Percentiles rank a stretch among this genome's conserved stretches.
Evolutionary conservation across 192 early-diverging fungal genomes (phyloP).

Genomic region (Backusella circina): DNA sequence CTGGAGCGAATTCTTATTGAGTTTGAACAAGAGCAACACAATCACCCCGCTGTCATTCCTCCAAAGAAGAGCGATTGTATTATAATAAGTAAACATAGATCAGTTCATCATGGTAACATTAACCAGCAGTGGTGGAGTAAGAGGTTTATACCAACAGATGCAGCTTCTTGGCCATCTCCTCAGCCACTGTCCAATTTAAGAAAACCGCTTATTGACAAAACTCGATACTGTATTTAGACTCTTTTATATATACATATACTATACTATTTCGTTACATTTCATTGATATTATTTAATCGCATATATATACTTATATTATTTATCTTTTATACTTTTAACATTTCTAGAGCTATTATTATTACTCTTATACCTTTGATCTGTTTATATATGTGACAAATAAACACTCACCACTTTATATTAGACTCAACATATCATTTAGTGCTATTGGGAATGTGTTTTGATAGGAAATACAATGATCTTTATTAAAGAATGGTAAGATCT

Average conservation of each 20-base stretch:
- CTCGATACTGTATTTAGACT: not conserved
- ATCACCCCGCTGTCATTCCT: not conserved
- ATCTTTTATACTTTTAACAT: too few species aligned
- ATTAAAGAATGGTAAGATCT: too few species aligned
- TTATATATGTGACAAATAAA: too few species aligned
- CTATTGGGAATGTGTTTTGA: too few species aligned
- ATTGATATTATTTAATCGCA: too few species aligned
- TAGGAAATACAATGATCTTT: too few species aligned
- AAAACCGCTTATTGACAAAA: not conserved
- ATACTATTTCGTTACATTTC: too few species aligned
- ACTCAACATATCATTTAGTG: too few species aligned
- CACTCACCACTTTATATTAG: too few species aligned
- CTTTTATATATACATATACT: not conserved
- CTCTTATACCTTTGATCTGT: not conserved
- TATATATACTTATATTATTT: too few species aligned
- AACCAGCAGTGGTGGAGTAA: slow-evolving; percentile 6
- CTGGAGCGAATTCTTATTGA: not conserved
- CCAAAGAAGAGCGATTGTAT: not conserved
- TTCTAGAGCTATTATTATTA: not conserved
- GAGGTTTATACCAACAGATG: not conserved
- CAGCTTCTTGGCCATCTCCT: slow-evolving; percentile 5
- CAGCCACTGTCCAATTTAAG: not conserved
- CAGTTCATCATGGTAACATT: not conserved
- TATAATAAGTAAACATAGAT: not conserved
- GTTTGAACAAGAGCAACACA: slow-evolving; percentile 2